Conservation (phyloP, 305 asterid species). For the Fraxinus albicans region DNA sequence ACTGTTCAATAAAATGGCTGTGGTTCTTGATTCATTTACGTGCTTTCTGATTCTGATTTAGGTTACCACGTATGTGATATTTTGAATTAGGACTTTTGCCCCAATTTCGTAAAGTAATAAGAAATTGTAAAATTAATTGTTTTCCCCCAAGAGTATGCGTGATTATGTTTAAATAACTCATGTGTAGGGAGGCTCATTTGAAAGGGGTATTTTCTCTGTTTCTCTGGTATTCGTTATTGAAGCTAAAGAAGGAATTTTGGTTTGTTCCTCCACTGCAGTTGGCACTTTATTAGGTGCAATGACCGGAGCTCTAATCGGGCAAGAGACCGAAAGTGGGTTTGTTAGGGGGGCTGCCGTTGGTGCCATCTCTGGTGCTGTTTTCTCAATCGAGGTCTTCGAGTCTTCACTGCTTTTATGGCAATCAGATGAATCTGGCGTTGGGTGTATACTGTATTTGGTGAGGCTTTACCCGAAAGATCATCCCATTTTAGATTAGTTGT, state of each 20-base stretch:
- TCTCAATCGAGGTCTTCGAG: conserved; percentile 97
- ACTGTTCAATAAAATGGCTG: neutral
- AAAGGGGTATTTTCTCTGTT: neutral
- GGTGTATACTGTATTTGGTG: conserved; percentile 92
- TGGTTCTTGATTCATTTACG: conserved; percentile 17
- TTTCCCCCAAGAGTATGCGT: neutral
- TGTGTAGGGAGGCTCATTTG: neutral
- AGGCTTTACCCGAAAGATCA: conserved; percentile 14
- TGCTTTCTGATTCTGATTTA: conserved; percentile 12
- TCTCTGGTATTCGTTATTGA: neutral
- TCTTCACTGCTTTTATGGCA: conserved; percentile 83
- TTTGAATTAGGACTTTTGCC: neutral
- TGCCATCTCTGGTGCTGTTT: conserved; percentile 98
- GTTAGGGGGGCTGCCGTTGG: conserved; percentile 99
- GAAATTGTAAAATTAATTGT: neutral
- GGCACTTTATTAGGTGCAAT: conserved; percentile 94
- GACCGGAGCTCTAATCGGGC: conserved; percentile 97
- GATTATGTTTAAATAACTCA: conserved; percentile 12
- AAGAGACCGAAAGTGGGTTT: conserved; percentile 96
- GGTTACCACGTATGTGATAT: conserved; percentile 25
- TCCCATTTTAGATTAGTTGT: neutral
- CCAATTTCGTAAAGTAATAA: neutral
- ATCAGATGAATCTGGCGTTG: conserved; percentile 92
- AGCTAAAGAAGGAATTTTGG: conserved; percentile 14
- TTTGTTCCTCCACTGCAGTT: conserved; percentile 61